These are phyloP conservation scores for Vachellia pachyceras DNA, from an alignment of 306 rosid species.

Conservation along the genomic window DNA sequence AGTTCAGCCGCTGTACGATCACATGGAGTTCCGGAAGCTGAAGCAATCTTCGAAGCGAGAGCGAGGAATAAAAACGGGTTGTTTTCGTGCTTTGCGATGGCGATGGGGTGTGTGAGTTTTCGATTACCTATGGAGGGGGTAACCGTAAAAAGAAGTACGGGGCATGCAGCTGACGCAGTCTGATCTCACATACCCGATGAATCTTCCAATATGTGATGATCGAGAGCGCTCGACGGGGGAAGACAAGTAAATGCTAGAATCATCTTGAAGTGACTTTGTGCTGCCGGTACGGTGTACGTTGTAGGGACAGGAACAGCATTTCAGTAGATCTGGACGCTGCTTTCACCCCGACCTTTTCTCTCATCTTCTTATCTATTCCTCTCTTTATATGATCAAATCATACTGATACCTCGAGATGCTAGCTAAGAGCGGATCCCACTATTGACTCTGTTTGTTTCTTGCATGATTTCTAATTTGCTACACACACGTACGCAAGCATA, in stretches of 20 bases:
- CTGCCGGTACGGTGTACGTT: background rate
- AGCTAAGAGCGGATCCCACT: background rate
- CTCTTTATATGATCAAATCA: no score
- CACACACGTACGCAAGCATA: background rate
- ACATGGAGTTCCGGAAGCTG: slow-evolving; percentile 1
- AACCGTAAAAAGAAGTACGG: slow-evolving; percentile 45
- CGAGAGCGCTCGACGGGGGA: background rate
- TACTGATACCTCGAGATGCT: background rate
- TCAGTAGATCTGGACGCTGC: background rate
- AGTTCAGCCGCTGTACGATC: slow-evolving; percentile 58
- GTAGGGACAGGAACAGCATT: background rate
- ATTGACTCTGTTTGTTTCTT: background rate
- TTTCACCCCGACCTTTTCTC: background rate
- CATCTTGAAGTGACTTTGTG: background rate
- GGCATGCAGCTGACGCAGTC: slow-evolving; percentile 39
- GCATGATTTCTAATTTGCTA: background rate
- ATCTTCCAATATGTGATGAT: slow-evolving; percentile 38
- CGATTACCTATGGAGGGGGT: slow-evolving; percentile 64
- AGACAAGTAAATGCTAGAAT: background rate
- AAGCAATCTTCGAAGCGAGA: slow-evolving; percentile 16
- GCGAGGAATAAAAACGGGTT: slow-evolving; percentile 34
- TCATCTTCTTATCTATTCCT: background rate
- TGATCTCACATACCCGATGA: slow-evolving; percentile 55
- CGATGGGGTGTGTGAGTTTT: slow-evolving; percentile 63
- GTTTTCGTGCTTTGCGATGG: slow-evolving; percentile 75